Base-by-base conservation (phyloP, 192 early-diverging fungal species). In the Backusella westeae region DNA sequence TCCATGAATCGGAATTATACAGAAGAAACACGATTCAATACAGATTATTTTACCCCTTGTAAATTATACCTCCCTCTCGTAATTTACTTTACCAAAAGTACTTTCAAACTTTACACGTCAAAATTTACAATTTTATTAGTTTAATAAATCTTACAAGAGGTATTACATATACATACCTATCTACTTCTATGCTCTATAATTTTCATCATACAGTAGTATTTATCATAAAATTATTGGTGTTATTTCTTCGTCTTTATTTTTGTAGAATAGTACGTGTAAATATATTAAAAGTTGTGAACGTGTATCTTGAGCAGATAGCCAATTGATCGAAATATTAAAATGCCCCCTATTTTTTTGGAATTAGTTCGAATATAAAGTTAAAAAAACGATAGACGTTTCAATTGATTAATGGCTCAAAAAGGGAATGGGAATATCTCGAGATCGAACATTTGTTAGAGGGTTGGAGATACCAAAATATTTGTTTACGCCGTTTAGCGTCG, bases 1-100 rank as follows among this genome's bases (percentile, higher is more conserved):
- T 63, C 56, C 23, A 63, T 63, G 56, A 63, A 63, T 63, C 56
- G 56, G 56, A 14, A 63, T 63, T 63, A 10, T 63, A 63, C 56
- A 63, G 21, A 63, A 63, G 26, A 63, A 63, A 32, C 23, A 29
- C 56, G 56, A 63, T 63, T 29, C 23, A 63, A 4, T 63, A 29
- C 3, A 29, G 23, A 29, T 63, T 63, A 9, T 14, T 63, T 23
- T 29, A 10, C 21, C 26, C 56, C 56, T 29, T 63, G 23, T 63
- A 63, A 29, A 63, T 29, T 29, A 29, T 49, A 4, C 2, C 56
- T 63, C 56, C 56, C 26, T 63, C 56, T 63, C 21, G 23, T 63
- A 9, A 29, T 63, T 53, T 63, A 63, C 26, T 63, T 63, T 63
- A 63, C 26, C 26, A 63, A 14, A 29, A 26, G 56, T 63, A 9